Evolutionary conservation across 2,329 filamentous ascomycete species (phyloP), one percentile per base, ranked within the genome.

Genomic region (Cryphonectria naterciae): DNA sequence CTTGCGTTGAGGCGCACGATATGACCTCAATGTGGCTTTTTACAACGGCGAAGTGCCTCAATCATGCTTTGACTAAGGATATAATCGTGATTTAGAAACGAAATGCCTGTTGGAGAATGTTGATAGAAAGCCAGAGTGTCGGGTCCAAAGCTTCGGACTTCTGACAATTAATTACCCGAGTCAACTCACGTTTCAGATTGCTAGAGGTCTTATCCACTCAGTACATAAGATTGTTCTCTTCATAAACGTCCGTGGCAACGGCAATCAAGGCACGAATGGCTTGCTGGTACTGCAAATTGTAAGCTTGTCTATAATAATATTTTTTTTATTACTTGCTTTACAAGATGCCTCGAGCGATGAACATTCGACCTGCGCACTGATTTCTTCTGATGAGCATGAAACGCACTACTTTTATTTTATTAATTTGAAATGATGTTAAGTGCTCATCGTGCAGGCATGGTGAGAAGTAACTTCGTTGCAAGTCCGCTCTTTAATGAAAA

Each of bases 121-220:
- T n/a, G 1, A 56, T 28, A 15, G 25, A 28, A 58, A 28, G 15
- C 39, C 49, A 46, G 39, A 35, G 3, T 46, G 10, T 37, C 39
- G 62, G 49, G 19, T 65, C 28, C 25, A 60, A 61, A 39, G 60
- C 4, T 3, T 60, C 39, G 46, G 46, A 37, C 17, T 63, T 17
- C 41, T 28, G 49, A 39, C 8, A 39, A 65, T 13, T 39, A 32
- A 32, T 32, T 32, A 65, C 41, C 68, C 39, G 61, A 65, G 25
- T 58, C 39, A 60, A 58, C 28, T 19, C 25, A 19, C 15, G 41
- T 69, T 65, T 54, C 52, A 56, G 49, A 35, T 32, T 46, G 52
- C 41, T 43, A 11, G 28, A n/a, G 7, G 13, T 19, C 37, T 28
- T 37, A 60, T 22, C n/a, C 54, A 60, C 25, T 43, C 54, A 49